Evolutionary conservation across 2,329 filamentous ascomycete genomes (phyloP).

Genomic region (Fusarium odoratissimum): DNA sequence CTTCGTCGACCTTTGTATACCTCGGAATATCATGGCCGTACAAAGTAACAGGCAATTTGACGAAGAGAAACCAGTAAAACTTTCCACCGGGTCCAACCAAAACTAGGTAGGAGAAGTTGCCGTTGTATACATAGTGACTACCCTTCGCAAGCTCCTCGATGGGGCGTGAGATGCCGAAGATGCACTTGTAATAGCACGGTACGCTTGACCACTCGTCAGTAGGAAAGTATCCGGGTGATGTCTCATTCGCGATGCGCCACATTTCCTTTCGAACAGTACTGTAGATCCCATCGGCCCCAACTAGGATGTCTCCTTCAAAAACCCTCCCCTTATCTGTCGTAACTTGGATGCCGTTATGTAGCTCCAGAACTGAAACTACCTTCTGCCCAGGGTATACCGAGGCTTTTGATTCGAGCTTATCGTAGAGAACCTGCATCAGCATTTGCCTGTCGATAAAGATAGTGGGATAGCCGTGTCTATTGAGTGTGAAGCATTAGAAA

Average conservation of each 20-base stretch:
- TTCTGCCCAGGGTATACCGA: constrained; percentile 29
- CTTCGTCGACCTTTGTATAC: not conserved
- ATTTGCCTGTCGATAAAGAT: constrained; percentile 52
- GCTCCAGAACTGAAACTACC: not conserved
- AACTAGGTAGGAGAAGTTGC: not conserved
- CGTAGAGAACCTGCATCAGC: constrained; percentile 50
- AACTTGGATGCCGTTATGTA: not conserved
- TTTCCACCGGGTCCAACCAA: constrained; percentile 1
- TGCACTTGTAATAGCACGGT: constrained; percentile 19
- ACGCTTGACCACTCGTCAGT: constrained; percentile 8
- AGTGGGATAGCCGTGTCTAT: constrained; percentile 46
- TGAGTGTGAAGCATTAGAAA: accelerated
- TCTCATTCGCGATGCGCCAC: constrained; percentile 27
- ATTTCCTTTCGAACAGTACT: constrained; percentile 51
- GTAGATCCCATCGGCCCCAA: constrained; percentile 56
- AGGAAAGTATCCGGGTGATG: constrained; percentile 8
- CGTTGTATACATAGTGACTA: not conserved
- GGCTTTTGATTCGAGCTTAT: constrained; percentile 47
- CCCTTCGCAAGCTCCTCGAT: not conserved
- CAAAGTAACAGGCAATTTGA: not conserved
- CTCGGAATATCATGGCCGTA: not conserved
- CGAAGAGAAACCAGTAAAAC: constrained; percentile 10
- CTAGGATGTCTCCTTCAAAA: constrained; percentile 49
- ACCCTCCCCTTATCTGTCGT: not conserved
- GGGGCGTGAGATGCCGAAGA: not conserved